phyloP scores from a whole-genome alignment of 768 basidiomycete species.

The Mycena sanguinolenta region DNA sequence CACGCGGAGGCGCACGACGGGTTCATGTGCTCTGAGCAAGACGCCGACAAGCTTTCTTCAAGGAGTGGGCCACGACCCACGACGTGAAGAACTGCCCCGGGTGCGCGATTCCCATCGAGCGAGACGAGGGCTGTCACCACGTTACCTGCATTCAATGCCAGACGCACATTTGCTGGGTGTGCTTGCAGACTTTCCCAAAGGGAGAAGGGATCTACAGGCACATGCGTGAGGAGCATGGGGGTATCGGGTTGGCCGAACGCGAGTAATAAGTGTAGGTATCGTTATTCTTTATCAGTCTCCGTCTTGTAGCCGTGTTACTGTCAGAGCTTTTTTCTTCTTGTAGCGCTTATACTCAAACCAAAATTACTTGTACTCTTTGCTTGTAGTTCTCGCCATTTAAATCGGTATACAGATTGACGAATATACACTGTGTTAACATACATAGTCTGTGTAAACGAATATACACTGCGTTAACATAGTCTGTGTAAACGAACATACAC shows the following conservation, averaged over 20 bases:
- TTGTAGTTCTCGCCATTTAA: constrained; percentile 5
- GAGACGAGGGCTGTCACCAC: constrained; percentile 84
- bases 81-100: constrained; percentile 83
- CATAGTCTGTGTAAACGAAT: too few relatives aligned
- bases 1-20: constrained; percentile 74
- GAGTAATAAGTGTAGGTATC: neutral
- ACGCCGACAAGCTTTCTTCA: constrained; percentile 69
- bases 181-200: constrained; percentile 75
- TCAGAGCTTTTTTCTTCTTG: neutral
- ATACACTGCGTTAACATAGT: constrained; percentile 4
- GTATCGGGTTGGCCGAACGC: constrained; percentile 60
- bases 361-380: neutral
- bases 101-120: constrained; percentile 80
- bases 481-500: too few relatives aligned
- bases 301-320: neutral
- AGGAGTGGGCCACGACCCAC: constrained; percentile 71
- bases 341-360: neutral
- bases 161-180: constrained; percentile 88
- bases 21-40: constrained; percentile 71
- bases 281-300: neutral
- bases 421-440: constrained; percentile 13
- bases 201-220: constrained; percentile 84
- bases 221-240: constrained; percentile 78
- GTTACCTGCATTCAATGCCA: constrained; percentile 83
- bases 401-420: constrained; percentile 20